These are phyloP conservation scores for Alternaria atra DNA, from an alignment of 2,329 filamentous ascomycete genomes.

Conservation along the genomic window DNA sequence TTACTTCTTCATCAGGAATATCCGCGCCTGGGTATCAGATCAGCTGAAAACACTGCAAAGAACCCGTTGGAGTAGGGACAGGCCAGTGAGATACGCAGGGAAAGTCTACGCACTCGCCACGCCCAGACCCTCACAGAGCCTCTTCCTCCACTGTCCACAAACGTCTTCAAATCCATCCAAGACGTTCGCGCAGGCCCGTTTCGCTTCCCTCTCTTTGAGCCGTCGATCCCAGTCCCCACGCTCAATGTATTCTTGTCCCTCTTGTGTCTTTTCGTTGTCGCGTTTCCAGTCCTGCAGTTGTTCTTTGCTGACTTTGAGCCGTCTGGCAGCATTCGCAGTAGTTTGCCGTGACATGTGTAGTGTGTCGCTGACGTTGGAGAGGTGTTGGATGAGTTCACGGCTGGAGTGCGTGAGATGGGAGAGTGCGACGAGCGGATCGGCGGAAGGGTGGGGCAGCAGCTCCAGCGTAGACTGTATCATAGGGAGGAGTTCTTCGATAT, in stretches of 20 bases:
- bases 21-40: background rate
- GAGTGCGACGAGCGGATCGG: conserved; percentile 71
- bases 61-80: background rate
- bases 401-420: conserved; percentile 73
- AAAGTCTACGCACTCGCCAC: conserved; percentile 46
- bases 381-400: conserved; percentile 76
- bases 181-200: conserved; percentile 83
- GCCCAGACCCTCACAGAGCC: conserved; percentile 64
- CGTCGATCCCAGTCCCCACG: conserved; percentile 84
- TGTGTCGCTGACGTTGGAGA: conserved; percentile 88
- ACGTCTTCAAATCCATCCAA: conserved; percentile 92
- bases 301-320: conserved; percentile 82
- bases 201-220: conserved; percentile 80
- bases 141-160: conserved; percentile 83
- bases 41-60: background rate
- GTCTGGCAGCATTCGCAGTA: conserved; percentile 79
- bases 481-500: conserved; percentile 74
- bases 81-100: background rate
- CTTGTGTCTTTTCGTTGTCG: conserved; percentile 83
- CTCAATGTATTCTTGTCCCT: conserved; percentile 83
- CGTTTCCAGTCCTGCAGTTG: conserved; percentile 84
- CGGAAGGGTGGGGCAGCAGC: conserved; percentile 71
- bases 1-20: background rate
- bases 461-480: conserved; percentile 71
- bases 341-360: conserved; percentile 94